Conservation (phyloP, 2,329 filamentous ascomycete genomes). For the Fonsecaea erecta region DNA sequence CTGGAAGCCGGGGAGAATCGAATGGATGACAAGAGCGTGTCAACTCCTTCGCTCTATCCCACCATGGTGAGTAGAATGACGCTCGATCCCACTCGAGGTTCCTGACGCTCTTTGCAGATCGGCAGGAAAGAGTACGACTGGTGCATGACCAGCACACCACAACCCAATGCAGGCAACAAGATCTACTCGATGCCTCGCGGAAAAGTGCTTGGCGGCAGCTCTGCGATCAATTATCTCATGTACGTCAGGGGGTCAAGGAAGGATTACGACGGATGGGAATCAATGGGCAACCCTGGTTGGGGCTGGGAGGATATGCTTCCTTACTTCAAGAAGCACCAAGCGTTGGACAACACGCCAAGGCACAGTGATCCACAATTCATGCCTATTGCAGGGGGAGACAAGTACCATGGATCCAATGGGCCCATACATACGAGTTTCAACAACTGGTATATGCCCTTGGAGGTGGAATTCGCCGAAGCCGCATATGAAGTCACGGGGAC, state of each 20-base stretch:
- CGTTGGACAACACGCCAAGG: slow-evolving; percentile 35
- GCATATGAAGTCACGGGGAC: slow-evolving; percentile 42
- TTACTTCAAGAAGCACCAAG: slow-evolving; percentile 41
- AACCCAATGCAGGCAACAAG: slow-evolving; percentile 34
- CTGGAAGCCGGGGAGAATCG: slow-evolving; percentile 51
- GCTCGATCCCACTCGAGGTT: not conserved
- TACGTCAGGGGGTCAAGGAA: slow-evolving; percentile 38
- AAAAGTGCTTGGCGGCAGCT: slow-evolving; percentile 42
- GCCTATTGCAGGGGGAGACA: slow-evolving; percentile 34
- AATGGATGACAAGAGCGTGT: slow-evolving; percentile 39
- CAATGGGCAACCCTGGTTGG: slow-evolving; percentile 46
- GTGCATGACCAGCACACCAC: slow-evolving; percentile 32
- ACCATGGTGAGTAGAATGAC: slow-evolving; percentile 22
- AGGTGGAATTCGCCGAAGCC: slow-evolving; percentile 45
- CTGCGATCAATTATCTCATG: slow-evolving; percentile 42
- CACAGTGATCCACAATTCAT: slow-evolving; percentile 40
- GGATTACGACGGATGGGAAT: slow-evolving; percentile 46
- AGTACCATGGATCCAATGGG: slow-evolving; percentile 38
- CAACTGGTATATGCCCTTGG: slow-evolving; percentile 45
- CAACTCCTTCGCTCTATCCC: slow-evolving; percentile 37
- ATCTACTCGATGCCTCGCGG: slow-evolving; percentile 40
- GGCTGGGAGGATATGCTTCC: slow-evolving; percentile 39
- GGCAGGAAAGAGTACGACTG: slow-evolving; percentile 33
- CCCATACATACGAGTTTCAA: slow-evolving; percentile 39
- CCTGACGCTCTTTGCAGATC: slow-evolving; percentile 17